Evolutionary conservation across 2,329 filamentous ascomycete species (phyloP), one percentile per base, ranked within the genome.

Genomic region (Sarocladiaceae sp.): DNA sequence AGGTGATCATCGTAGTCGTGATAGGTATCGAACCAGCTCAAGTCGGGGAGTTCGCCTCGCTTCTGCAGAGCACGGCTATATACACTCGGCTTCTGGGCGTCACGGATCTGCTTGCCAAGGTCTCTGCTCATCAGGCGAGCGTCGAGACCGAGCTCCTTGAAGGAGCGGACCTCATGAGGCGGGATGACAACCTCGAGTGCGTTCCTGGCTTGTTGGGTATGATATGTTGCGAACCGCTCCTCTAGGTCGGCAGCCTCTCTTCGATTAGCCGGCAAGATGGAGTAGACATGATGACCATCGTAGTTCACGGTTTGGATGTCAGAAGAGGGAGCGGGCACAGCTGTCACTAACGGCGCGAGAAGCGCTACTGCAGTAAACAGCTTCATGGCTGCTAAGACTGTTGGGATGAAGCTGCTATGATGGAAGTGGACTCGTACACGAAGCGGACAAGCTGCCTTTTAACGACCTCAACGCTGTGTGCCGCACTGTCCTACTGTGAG

Each of bases 1-100:
- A 78, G 50, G 56, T 83, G 79, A 57, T 81, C 77, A 1, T 67
- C 68, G 56, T 79, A 82, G 1, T 70, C 51, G 54, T 83, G 79
- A 56, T 82, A 82, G 15, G 68, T 65, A 51, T 76, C 68, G 63
- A 80, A 82, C 75, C 76, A 82, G 4, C 71, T 67, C 18, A 68
- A 48, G 44, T 61, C 64, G 6, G 70, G 67, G 13, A 70, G 59
- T 50, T 64, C 66, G 51, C 60, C 60, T 10, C 58, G 56, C 48
- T 56, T 56, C 25, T 54, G 40, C 17, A 58, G 23, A 50, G 53
- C 7, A 29, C 56, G 12, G 57, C 50, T 35, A 42, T 63, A 62
- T 17, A 50, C 31, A 7, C 56, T 59, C 11, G 66, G 56, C 3
- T 52, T 54, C 7, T 61, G 58, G 54, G 69, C 67, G 2, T 56